These are phyloP conservation scores for Phlegmacium glaucopus DNA, from an alignment of 768 basidiomycete genomes.

Conservation along the genomic window DNA sequence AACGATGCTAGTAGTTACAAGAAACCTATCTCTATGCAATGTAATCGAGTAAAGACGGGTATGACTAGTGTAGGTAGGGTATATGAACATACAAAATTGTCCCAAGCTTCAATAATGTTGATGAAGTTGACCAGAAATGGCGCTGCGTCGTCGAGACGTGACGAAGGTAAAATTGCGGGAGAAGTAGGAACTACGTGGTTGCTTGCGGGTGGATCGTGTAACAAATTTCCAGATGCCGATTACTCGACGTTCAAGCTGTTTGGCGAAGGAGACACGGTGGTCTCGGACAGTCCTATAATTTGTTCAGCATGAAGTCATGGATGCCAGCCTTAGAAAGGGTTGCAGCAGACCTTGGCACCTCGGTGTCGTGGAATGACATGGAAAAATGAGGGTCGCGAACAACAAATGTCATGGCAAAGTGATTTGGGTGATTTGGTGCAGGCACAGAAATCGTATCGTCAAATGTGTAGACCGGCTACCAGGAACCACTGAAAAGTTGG, in stretches of 20 bases:
- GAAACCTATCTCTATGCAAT: too few species aligned
- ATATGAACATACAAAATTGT: too few species aligned
- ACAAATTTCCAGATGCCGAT: conserved; percentile 60
- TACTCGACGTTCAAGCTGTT: conserved; percentile 53
- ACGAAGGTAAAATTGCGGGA: conserved; percentile 62
- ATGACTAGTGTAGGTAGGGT: too few species aligned
- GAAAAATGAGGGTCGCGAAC: conserved; percentile 29
- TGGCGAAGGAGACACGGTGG: conserved; percentile 32
- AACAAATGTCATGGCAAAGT: conserved; percentile 19
- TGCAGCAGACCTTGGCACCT: conserved; percentile 12
- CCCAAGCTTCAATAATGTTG: too few species aligned
- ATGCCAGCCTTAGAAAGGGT: background rate
- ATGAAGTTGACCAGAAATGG: background rate
- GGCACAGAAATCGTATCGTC: too few species aligned
- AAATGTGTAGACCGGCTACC: too few species aligned
- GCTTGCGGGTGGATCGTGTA: conserved; percentile 49
- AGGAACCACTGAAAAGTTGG: too few species aligned
- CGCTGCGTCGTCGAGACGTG: conserved; percentile 51
- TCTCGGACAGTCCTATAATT: conserved; percentile 6
- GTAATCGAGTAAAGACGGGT: too few species aligned
- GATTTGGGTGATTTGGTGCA: too few species aligned
- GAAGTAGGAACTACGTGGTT: conserved; percentile 49
- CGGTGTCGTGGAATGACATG: conserved; percentile 22
- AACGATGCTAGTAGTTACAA: too few species aligned
- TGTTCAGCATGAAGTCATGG: conserved; percentile 2